Evolutionary conservation across 2,329 filamentous ascomycete genomes (phyloP).

Genomic region (Aspergillus niger): DNA sequence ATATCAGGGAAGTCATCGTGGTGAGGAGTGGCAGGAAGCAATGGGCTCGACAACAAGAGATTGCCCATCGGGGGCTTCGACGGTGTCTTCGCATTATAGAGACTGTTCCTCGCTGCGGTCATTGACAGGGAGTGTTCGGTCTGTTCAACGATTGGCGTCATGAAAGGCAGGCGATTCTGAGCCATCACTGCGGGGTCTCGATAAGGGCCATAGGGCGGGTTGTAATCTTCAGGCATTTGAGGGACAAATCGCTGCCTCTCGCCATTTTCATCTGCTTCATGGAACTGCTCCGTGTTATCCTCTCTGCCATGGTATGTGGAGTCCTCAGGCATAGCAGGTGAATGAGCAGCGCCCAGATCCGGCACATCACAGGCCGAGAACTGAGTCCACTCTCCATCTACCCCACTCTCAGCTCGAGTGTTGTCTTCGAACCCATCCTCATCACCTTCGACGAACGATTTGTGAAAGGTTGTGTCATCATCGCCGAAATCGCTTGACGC

Average conservation of each 20-base stretch:
- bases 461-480: slow-evolving; percentile 51
- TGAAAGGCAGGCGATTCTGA: slow-evolving; percentile 92
- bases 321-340: slow-evolving; percentile 25
- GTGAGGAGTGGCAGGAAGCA: slow-evolving; percentile 65
- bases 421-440: slow-evolving; percentile 44
- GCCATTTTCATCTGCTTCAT: slow-evolving; percentile 40
- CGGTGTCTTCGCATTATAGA: slow-evolving; percentile 72
- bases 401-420: slow-evolving; percentile 58
- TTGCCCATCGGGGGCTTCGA: slow-evolving; percentile 57
- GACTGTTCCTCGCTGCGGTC: slow-evolving; percentile 59
- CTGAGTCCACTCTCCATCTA: slow-evolving; percentile 79
- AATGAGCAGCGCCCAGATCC: slow-evolving; percentile 26
- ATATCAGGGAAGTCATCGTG: slow-evolving; percentile 44
- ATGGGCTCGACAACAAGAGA: slow-evolving; percentile 66
- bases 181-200: slow-evolving; percentile 77
- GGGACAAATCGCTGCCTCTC: slow-evolving; percentile 50
- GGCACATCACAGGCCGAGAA: slow-evolving; percentile 74
- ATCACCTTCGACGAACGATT: slow-evolving; percentile 48
- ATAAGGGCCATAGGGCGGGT: slow-evolving; percentile 75
- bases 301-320: slow-evolving; percentile 18
- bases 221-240: slow-evolving; percentile 83
- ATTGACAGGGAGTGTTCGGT: slow-evolving; percentile 81
- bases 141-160: slow-evolving; percentile 97
- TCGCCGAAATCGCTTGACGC: slow-evolving; percentile 67
- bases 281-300: slow-evolving; percentile 30